Evolutionary conservation across 2,329 filamentous ascomycete genomes (phyloP).

Genomic region (Amylocarpus encephaloides): DNA sequence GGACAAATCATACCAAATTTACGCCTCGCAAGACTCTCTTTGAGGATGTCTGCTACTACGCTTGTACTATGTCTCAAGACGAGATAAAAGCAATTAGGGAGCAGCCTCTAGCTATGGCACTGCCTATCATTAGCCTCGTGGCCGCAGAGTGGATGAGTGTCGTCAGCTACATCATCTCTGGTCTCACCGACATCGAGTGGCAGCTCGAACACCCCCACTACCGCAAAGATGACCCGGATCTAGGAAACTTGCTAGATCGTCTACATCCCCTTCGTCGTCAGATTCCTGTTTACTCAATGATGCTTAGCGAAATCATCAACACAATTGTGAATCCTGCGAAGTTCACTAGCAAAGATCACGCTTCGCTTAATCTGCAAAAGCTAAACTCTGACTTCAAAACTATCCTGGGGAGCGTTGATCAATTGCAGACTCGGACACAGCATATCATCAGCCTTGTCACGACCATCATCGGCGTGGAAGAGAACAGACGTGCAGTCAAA

Average conservation of each 20-base stretch:
- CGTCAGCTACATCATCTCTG: constrained; percentile 7
- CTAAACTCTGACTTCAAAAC: constrained; percentile 4
- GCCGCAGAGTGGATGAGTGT: constrained; percentile 7
- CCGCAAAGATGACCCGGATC: not conserved
- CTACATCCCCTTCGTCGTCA: constrained; percentile 7
- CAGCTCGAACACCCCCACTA: constrained; percentile 2
- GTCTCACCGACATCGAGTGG: constrained; percentile 7
- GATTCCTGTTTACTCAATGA: constrained; percentile 5
- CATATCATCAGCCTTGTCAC: constrained; percentile 8
- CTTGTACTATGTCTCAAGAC: not conserved
- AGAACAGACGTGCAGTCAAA: constrained; percentile 3
- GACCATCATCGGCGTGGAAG: constrained; percentile 5
- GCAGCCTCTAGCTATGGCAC: not conserved
- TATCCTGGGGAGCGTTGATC: constrained; percentile 5
- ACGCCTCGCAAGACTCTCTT: not conserved
- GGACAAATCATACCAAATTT: too few species aligned
- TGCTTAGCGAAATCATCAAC: constrained; percentile 2
- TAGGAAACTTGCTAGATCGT: not conserved
- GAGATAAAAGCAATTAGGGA: not conserved
- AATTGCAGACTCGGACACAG: constrained; percentile 5
- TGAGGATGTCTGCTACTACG: constrained; percentile 5
- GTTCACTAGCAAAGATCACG: not conserved
- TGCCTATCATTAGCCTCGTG: not conserved
- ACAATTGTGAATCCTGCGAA: not conserved
- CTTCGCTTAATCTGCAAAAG: not conserved